Evolutionary conservation across 805 yeast genomes (phyloP), one percentile per base, ranked within the genome.

Genomic region (Yamadazyma akitaensis): DNA sequence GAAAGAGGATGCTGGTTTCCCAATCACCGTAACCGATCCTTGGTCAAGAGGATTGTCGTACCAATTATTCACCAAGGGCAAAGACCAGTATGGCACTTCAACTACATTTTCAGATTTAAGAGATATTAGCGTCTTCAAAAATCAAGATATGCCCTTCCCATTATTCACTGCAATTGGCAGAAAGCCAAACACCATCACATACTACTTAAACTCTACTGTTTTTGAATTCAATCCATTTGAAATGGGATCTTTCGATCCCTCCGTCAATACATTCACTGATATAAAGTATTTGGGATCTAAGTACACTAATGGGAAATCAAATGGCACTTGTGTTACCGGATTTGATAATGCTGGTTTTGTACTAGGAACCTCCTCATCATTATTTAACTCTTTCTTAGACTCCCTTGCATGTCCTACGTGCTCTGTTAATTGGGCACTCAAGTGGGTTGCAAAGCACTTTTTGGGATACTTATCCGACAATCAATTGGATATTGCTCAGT

Each of bases 31-130:
- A 26, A 84, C 92, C 2, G 96, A 88, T 62, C 77, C 80, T 47
- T 88, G 94, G 95, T 90, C 89, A 5, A 73, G 91, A 53, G 82
- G 82, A 2, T 68, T 89, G 43, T 78, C 94, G 2, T 77, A 83
- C 54, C 89, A 85, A 64, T 79, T 88, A 51, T 81, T 63, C 39
- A 55, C 64, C 8, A 45, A 51, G 36, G 63, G 61, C 1, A 34
- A 48, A 8, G 59, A 63, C 42, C 60, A 58, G 45, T 56, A 54
- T 25, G 57, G 59, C 7, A 47, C 54, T n/a, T 51, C 62, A 10
- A 53, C 63, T 11, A 53, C 67, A 9, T 69, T 68, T 64, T 62
- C 70, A 2, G 72, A 67, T 46, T 57, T 70, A 30, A 54, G 69
- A 37, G 55, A 60, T 40, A 41, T 54, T 35, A 37, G 46, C 2